These are phyloP conservation scores for Vigna radiata DNA, from an alignment of 306 rosid species.

Conservation along the genomic window DNA sequence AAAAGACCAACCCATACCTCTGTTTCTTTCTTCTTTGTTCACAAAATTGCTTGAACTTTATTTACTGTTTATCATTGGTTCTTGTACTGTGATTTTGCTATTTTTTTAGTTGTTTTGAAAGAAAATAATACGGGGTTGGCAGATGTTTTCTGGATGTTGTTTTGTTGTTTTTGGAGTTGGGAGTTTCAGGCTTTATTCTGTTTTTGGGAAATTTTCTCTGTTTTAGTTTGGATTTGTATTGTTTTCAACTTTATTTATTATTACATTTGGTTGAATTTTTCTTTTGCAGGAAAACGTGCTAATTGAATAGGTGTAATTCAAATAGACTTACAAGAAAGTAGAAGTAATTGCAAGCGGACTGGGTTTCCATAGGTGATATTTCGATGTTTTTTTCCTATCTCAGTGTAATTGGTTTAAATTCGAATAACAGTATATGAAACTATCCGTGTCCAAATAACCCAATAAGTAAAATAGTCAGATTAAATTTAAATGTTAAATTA, in stretches of 20 bases:
- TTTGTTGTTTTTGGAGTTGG: conserved; percentile 21
- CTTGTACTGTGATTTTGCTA: background rate
- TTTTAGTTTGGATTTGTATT: background rate
- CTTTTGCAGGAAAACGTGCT: conserved; percentile 74
- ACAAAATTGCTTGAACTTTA: background rate
- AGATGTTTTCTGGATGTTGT: conserved; percentile 27
- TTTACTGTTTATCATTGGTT: background rate
- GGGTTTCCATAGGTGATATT: too few relatives aligned
- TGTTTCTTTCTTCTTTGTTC: background rate
- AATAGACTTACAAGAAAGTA: conserved; percentile 66
- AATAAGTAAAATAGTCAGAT: too few relatives aligned
- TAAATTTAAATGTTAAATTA: too few relatives aligned
- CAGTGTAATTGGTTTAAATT: too few relatives aligned
- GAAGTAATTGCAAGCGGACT: too few relatives aligned
- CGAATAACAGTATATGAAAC: too few relatives aligned
- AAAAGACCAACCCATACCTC: conserved; percentile 42
- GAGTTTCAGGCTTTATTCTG: conserved; percentile 3
- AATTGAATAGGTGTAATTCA: conserved; percentile 67
- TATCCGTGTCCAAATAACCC: too few relatives aligned
- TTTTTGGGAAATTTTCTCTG: background rate
- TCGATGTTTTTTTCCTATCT: too few relatives aligned
- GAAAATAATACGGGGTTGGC: conserved; percentile 3
- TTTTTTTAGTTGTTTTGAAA: background rate
- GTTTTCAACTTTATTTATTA: background rate
- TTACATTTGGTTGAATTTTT: background rate